Evolutionary conservation across 2,329 filamentous ascomycete genomes (phyloP).

Genomic region (Penicillium thymicola): DNA sequence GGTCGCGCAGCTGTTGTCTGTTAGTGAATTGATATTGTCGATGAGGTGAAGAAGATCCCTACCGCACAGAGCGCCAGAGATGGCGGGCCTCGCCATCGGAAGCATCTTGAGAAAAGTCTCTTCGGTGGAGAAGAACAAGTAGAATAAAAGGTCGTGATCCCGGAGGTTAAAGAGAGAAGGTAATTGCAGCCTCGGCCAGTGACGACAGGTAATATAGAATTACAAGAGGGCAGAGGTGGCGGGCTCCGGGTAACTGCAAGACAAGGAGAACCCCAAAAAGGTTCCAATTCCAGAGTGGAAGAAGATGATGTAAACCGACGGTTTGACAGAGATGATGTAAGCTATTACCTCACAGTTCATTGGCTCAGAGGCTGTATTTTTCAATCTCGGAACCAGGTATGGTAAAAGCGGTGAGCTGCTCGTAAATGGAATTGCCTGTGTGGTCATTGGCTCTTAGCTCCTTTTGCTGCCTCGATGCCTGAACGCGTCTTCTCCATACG

Average conservation of each 20-base stretch:
- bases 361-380: constrained; percentile 6
- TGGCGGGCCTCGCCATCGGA: constrained; percentile 25
- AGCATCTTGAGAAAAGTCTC: constrained; percentile 24
- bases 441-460: constrained; percentile 15
- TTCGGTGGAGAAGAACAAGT: not conserved
- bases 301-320: constrained; percentile 13
- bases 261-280: constrained; percentile 23
- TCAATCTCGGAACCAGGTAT: constrained; percentile 1
- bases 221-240: constrained; percentile 15
- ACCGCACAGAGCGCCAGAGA: constrained; percentile 29
- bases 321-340: constrained; percentile 16
- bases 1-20: constrained; percentile 26
- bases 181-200: constrained; percentile 1
- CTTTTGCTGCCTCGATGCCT: constrained; percentile 4
- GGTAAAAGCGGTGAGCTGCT: constrained; percentile 21
- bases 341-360: not conserved
- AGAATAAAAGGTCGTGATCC: not conserved
- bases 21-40: constrained; percentile 19
- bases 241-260: constrained; percentile 15
- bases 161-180: not conserved
- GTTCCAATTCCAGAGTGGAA: constrained; percentile 11
- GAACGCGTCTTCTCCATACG: not conserved
- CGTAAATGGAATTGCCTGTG: constrained; percentile 18
- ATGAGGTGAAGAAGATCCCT: constrained; percentile 8
- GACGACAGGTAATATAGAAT: constrained; percentile 6